A percentile compares a stretch with the other conserved stretches of the same genome.
phyloP scores from a whole-genome alignment of 139 green algal species.

The Micractinium conductrix region DNA sequence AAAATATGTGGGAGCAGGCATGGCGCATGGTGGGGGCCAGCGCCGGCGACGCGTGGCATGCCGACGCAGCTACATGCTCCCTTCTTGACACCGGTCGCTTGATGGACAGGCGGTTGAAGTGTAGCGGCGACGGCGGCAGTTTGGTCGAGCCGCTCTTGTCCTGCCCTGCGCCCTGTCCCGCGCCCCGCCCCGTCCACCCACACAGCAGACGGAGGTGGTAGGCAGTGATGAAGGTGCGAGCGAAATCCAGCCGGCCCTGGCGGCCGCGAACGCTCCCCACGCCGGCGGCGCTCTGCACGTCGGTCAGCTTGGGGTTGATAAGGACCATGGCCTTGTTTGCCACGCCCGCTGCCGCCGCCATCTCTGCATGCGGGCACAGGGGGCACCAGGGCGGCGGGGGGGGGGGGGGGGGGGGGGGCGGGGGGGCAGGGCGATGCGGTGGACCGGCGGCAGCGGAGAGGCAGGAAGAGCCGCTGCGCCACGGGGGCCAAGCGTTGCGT shows the following conservation, averaged over 20 bases:
- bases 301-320: conserved; percentile 68
- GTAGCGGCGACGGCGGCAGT: no score
- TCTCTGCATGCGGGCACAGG: no score
- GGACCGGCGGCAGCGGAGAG: background rate
- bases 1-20: background rate
- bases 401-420: background rate
- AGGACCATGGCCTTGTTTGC: conserved; percentile 63
- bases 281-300: conserved; percentile 58
- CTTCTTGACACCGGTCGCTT: no score
- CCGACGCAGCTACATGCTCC: no score
- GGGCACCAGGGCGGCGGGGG: no score
- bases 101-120: no score
- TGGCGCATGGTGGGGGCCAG: background rate
- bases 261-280: conserved; percentile 62
- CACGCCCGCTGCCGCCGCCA: conserved; percentile 21
- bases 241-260: conserved; percentile 59
- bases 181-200: background rate
- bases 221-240: conserved; percentile 48
- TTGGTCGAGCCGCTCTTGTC: no score
- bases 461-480: background rate
- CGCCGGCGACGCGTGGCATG: no score
- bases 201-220: conserved; percentile 77
- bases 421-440: background rate
- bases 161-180: no score
- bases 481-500: no score